Evolutionary conservation across 768 basidiomycete species (phyloP).

Genomic region (Russula foetens): DNA sequence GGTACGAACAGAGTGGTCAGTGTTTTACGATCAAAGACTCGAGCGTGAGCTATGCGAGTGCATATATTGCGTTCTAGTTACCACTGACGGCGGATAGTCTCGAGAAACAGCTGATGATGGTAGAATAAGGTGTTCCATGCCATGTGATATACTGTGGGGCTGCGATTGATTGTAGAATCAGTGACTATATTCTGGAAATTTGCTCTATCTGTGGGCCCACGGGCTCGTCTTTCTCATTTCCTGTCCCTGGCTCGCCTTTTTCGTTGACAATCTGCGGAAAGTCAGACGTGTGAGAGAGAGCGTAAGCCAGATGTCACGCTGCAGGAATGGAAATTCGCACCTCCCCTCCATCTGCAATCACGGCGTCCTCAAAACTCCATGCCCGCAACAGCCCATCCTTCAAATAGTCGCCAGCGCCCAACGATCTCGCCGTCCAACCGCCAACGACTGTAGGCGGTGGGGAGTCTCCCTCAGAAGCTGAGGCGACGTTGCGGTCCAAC

Average conservation of each 20-base stretch:
- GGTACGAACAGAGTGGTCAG: conserved; percentile 88
- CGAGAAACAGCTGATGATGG: not conserved
- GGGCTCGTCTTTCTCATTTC: conserved; percentile 48
- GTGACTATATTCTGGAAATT: conserved; percentile 11
- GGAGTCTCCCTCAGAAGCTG: not conserved
- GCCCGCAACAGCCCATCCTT: conserved; percentile 52
- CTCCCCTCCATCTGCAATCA: conserved; percentile 52
- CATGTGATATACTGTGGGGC: not conserved
- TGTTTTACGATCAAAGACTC: conserved; percentile 64
- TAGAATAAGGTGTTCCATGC: not conserved
- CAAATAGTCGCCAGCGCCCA: conserved; percentile 54
- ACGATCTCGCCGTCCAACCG: conserved; percentile 36
- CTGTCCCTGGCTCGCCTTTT: conserved; percentile 58
- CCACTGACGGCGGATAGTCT: not conserved
- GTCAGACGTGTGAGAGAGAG: not conserved
- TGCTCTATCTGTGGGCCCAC: conserved; percentile 40
- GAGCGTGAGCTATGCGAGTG: conserved; percentile 97
- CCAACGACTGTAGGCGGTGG: conserved; percentile 27
- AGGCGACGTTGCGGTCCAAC: conserved; percentile 31
- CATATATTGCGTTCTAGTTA: conserved; percentile 56
- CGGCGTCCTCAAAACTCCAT: conserved; percentile 78
- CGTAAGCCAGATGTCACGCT: not conserved
- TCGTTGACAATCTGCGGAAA: conserved; percentile 57
- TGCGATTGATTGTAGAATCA: not conserved
- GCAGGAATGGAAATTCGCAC: conserved; percentile 27